Conservation (phyloP, 2,329 filamentous ascomycete genomes). For the Cordyceps javanica region DNA sequence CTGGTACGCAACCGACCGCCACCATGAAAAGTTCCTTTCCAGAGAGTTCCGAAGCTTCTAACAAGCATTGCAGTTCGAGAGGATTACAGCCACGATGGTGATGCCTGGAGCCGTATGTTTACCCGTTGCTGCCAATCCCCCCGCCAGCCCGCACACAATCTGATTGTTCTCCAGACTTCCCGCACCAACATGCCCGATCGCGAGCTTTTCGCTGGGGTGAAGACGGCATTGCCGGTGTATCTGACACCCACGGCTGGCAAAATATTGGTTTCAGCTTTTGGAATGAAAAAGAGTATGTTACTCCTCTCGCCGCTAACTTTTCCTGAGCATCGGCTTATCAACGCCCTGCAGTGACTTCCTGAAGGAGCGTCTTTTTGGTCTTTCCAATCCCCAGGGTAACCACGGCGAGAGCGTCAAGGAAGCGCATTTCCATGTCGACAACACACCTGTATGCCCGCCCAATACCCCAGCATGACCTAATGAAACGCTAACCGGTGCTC, state of each 20-base stretch:
- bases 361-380: conserved; percentile 89
- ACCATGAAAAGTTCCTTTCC: background rate
- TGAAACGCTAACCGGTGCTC: conserved; percentile 19
- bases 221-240: conserved; percentile 93
- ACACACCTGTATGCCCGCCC: conserved; percentile 59
- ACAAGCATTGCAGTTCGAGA: conserved; percentile 58
- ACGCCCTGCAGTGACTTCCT: conserved; percentile 66
- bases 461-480: conserved; percentile 8
- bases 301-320: background rate
- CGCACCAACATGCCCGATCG: conserved; percentile 84
- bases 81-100: conserved; percentile 84
- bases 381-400: conserved; percentile 94
- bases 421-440: conserved; percentile 92
- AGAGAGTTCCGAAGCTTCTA: conserved; percentile 11
- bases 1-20: conserved; percentile 46
- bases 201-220: conserved; percentile 93
- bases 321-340: conserved; percentile 25
- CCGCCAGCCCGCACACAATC: background rate
- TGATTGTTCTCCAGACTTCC: conserved; percentile 61
- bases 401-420: conserved; percentile 97
- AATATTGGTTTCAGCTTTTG: conserved; percentile 96
- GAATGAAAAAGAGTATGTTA: conserved; percentile 87
- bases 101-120: conserved; percentile 86
- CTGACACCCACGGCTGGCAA: conserved; percentile 80
- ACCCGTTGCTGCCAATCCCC: conserved; percentile 20